phyloP scores from a whole-genome alignment of 805 yeast species.

The Candida easanensis region DNA sequence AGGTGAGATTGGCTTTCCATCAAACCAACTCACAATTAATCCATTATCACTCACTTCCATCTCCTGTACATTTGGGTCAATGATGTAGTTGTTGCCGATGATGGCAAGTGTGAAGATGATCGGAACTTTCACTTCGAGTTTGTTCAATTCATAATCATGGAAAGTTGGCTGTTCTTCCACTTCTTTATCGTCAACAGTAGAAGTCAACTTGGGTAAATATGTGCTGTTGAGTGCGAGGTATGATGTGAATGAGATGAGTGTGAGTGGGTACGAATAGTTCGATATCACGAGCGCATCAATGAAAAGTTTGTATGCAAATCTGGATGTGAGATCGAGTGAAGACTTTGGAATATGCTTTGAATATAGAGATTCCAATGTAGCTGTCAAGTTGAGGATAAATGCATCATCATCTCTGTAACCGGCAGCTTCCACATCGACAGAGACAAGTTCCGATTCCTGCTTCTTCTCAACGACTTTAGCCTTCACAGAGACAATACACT shows the following conservation, averaged over 20 bases:
- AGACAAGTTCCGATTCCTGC: constrained; percentile 48
- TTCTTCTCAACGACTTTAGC: constrained; percentile 65
- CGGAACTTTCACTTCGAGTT: constrained; percentile 63
- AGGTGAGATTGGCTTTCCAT: constrained; percentile 70
- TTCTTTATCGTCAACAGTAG: constrained; percentile 58
- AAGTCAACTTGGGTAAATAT: constrained; percentile 65
- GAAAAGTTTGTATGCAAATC: constrained; percentile 71
- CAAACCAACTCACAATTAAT: constrained; percentile 65
- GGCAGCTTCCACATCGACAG: constrained; percentile 77
- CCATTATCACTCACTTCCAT: constrained; percentile 88
- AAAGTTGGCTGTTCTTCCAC: constrained; percentile 89
- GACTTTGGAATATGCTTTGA: constrained; percentile 49
- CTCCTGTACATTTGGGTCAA: constrained; percentile 90
- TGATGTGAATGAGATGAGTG: constrained; percentile 73
- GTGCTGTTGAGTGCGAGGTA: constrained; percentile 83
- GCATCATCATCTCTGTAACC: constrained; percentile 80
- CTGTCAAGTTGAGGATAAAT: constrained; percentile 59
- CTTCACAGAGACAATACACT: constrained; percentile 89
- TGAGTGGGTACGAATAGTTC: constrained; percentile 75
- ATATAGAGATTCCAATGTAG: constrained; percentile 55
- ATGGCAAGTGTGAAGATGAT: constrained; percentile 73
- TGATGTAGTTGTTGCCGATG: constrained; percentile 59
- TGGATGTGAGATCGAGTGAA: constrained; percentile 61
- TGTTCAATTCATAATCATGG: constrained; percentile 78
- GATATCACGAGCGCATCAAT: constrained; percentile 81